Conservation (phyloP, 2,329 filamentous ascomycete species). For the Emericellopsis atlantica region DNA sequence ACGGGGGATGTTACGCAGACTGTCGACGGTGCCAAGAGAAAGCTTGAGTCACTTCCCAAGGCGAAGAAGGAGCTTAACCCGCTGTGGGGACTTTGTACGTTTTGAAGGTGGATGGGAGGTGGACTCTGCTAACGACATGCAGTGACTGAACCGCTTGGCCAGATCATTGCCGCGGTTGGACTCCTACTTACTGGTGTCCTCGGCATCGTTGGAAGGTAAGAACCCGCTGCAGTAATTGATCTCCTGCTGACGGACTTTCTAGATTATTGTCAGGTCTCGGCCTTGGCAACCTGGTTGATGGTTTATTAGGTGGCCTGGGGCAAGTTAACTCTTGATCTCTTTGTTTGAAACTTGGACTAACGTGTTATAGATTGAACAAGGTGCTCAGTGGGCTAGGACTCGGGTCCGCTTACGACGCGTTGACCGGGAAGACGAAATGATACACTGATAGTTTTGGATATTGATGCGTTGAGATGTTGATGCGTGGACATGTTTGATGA, state of each 20-base stretch:
- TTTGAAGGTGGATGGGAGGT: no score
- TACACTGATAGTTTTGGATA: no score
- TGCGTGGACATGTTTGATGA: no score
- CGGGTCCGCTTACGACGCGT: slow-evolving; percentile 25
- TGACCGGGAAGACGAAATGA: slow-evolving; percentile 30
- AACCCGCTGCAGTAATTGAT: no score
- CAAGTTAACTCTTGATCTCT: no score
- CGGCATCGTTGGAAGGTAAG: slow-evolving; percentile 69
- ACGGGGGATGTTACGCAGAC: slow-evolving; percentile 69
- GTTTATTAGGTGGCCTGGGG: slow-evolving; percentile 65
- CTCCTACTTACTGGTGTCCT: slow-evolving; percentile 73
- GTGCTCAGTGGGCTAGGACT: slow-evolving; percentile 64
- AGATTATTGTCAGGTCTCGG: slow-evolving; percentile 72
- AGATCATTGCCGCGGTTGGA: slow-evolving; percentile 84
- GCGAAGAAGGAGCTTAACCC: slow-evolving; percentile 93
- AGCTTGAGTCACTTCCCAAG: slow-evolving; percentile 82
- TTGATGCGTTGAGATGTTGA: no score
- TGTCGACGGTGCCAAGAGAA: slow-evolving; percentile 80
- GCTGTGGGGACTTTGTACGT: slow-evolving; percentile 54
- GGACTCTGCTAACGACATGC: no score
- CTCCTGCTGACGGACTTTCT: no score
- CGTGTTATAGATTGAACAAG: slow-evolving; percentile 63
- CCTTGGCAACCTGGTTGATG: slow-evolving; percentile 69
- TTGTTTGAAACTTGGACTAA: no score
- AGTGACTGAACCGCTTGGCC: slow-evolving; percentile 73